These are phyloP conservation scores for Backusella tarrabulga DNA, from an alignment of 192 early-diverging fungal genomes.

Conservation along the genomic window DNA sequence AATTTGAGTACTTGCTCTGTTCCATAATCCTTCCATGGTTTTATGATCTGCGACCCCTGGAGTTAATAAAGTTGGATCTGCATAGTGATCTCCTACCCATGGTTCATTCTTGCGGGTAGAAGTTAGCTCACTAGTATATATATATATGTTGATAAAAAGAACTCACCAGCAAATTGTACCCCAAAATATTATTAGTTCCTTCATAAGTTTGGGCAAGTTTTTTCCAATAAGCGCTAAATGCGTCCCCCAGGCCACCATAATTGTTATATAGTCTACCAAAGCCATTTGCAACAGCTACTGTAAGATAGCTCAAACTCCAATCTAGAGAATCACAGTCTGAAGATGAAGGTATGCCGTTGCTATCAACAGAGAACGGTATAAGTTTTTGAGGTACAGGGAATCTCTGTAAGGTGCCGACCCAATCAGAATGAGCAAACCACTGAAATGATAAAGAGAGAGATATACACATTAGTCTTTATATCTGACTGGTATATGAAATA, in stretches of 20 bases:
- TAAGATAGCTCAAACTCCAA: conserved; percentile 42
- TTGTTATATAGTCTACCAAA: conserved; percentile 50
- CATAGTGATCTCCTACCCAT: background rate
- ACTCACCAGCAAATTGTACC: background rate
- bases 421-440: conserved; percentile 17
- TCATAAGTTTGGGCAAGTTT: background rate
- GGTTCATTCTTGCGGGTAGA: background rate
- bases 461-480: background rate
- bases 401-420: conserved; percentile 34
- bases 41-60: conserved; percentile 42
- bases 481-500: conserved; percentile 6
- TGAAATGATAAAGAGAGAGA: background rate
- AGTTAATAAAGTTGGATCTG: conserved; percentile 43
- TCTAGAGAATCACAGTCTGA: conserved; percentile 40
- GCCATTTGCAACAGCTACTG: conserved; percentile 42
- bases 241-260: background rate
- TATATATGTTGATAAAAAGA: background rate
- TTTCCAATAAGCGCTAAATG: background rate
- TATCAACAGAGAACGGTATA: conserved; percentile 36
- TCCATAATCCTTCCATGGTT: conserved; percentile 54
- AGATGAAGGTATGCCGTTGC: conserved; percentile 37
- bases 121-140: background rate
- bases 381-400: conserved; percentile 40
- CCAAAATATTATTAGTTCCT: background rate
- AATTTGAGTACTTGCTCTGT: conserved; percentile 45